These are phyloP conservation scores for Capronia coronata DNA, from an alignment of 2,329 filamentous ascomycete species.

Conservation along the genomic window DNA sequence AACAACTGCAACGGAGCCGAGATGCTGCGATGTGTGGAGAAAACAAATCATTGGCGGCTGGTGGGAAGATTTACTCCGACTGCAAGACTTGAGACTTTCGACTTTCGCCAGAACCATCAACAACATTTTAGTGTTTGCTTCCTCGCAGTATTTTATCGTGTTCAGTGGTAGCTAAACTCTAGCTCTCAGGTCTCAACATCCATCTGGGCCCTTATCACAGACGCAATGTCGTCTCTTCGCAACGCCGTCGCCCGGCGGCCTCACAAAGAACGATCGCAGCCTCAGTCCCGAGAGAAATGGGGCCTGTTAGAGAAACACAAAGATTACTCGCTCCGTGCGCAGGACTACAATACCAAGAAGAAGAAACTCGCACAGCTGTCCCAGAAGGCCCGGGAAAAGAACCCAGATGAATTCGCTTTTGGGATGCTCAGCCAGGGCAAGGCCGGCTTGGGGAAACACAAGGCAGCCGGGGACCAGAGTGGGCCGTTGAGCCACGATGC, in stretches of 20 bases:
- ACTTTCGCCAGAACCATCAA: not conserved
- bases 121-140: not conserved
- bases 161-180: not conserved
- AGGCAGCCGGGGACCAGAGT: constrained; percentile 34
- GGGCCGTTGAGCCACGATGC: constrained; percentile 48
- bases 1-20: too few relatives aligned
- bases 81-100: too few relatives aligned
- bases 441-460: constrained; percentile 39
- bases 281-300: constrained; percentile 72
- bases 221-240: constrained; percentile 52
- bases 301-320: constrained; percentile 96
- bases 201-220: not conserved
- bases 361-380: constrained; percentile 53
- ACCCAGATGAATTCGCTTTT: constrained; percentile 62
- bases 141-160: too few relatives aligned
- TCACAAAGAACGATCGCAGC: constrained; percentile 85
- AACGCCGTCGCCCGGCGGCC: constrained; percentile 69
- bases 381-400: constrained; percentile 54
- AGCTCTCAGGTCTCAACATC: not conserved
- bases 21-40: not conserved
- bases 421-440: constrained; percentile 54
- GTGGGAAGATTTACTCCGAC: too few relatives aligned
- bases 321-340: constrained; percentile 60
- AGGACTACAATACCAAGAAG: constrained; percentile 58
- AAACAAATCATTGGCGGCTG: not conserved